Evolutionary conservation across 2,329 filamentous ascomycete genomes (phyloP), one percentile per base, ranked within the genome.

Genomic region (Clarireedia sp.): DNA sequence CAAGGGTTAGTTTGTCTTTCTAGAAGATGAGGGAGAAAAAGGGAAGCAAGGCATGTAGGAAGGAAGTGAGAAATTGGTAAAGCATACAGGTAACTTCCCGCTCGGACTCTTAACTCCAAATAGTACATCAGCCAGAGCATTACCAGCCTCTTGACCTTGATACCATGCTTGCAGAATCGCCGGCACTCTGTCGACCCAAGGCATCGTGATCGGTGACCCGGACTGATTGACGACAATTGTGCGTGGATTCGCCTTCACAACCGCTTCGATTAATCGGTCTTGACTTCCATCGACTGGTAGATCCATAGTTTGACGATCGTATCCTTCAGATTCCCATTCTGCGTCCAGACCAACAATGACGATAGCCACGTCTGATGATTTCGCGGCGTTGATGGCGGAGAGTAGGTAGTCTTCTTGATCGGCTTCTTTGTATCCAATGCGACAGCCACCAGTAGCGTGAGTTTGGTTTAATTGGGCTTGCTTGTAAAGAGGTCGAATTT

Each of bases 281-380:
- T 84, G 80, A 66, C 73, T 79, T 45, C 74, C 79, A 58, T 78
- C 72, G 26, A 71, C 72, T 37, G 82, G 81, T 4, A 85, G 71
- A 59, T 82, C 78, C 78, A 84, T 81, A 54, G 74, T 79, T 55
- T 75, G 72, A 47, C 85, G 78, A 65, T 88, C 85, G 57, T 86
- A 86, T 1, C 85, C 85, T 68, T 89, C 86, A 1, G 84, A 87
- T 66, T 89, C 86, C 85, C 85, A 89, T 67, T 89, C 86, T 5
- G 80, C 80, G 66, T 89, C 85, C 0, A 89, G 74, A 1, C 86
- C 86, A 9, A 87, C 79, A 48, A 88, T 77, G 1, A 89, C 76
- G 6, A 89, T 73, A 2, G 85, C 85, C 14, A 86, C 81, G 63
- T 89, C 85, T 0, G 83, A 81, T 2, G 75, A 74, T 58, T 73